Percentiles rank a stretch among this genome's conserved stretches.
These are phyloP conservation scores for Daldinia vernicosa DNA, from an alignment of 495 filamentous ascomycete genomes.

Conservation along the genomic window DNA sequence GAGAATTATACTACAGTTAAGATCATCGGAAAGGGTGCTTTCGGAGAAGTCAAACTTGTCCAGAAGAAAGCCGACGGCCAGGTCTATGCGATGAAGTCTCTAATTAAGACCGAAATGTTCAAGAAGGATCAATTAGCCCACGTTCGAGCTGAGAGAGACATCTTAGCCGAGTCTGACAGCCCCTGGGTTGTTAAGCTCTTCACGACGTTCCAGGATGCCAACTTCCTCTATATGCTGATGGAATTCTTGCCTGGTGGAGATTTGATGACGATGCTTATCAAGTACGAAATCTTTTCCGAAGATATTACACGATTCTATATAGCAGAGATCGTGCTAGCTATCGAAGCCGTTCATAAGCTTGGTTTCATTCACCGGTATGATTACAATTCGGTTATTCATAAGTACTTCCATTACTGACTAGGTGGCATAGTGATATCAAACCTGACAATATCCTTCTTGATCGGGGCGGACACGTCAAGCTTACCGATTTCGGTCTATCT, in stretches of 20 bases:
- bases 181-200: slow-evolving; percentile 98
- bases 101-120: slow-evolving; percentile 99
- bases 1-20: slow-evolving; percentile 95
- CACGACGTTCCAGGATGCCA: slow-evolving; percentile 95
- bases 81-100: slow-evolving; percentile 97
- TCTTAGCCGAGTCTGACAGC: slow-evolving; percentile 96
- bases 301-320: slow-evolving; percentile 99
- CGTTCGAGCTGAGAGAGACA: slow-evolving; percentile 96
- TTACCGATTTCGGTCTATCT: slow-evolving; percentile 97
- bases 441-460: slow-evolving; percentile 98
- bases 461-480: slow-evolving; percentile 93
- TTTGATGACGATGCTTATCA: slow-evolving; percentile 99
- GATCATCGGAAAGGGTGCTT: slow-evolving; percentile 98
- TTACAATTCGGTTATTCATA: neutral
- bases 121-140: slow-evolving; percentile 99
- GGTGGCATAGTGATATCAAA: slow-evolving; percentile 85
- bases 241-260: slow-evolving; percentile 98
- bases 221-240: slow-evolving; percentile 98
- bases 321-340: slow-evolving; percentile 95
- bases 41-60: slow-evolving; percentile 97
- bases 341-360: slow-evolving; percentile 96
- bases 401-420: slow-evolving; percentile 18
- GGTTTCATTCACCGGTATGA: slow-evolving; percentile 97
- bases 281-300: slow-evolving; percentile 99
- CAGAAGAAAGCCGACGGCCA: slow-evolving; percentile 96